These are phyloP conservation scores for Wallacemonas rigidus DNA, from an alignment of 208 protist species.

Conservation along the genomic window DNA sequence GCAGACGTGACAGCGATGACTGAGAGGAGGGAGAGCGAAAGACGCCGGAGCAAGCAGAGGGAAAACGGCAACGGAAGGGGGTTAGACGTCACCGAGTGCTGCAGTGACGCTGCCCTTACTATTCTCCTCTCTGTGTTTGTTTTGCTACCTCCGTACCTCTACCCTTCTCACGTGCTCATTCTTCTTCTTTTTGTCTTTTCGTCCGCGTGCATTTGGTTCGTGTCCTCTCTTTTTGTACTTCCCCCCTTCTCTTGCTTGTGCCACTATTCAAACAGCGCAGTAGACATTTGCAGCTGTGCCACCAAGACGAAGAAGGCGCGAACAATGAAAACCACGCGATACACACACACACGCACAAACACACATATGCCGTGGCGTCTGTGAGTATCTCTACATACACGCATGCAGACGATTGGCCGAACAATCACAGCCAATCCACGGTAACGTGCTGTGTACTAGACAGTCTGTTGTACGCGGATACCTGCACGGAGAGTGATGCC, in stretches of 20 bases:
- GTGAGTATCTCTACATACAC: too few species aligned
- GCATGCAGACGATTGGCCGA: too few species aligned
- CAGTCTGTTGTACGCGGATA: too few species aligned
- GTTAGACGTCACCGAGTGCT: too few species aligned
- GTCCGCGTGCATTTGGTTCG: background rate
- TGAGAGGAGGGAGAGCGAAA: too few species aligned
- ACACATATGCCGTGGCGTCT: background rate
- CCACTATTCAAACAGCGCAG: background rate
- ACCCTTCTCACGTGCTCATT: too few species aligned
- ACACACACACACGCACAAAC: background rate
- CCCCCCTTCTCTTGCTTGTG: conserved; percentile 15
- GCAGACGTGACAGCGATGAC: too few species aligned
- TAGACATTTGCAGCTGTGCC: background rate
- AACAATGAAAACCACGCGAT: background rate
- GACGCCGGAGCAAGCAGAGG: too few species aligned
- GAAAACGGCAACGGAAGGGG: too few species aligned
- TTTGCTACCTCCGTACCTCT: background rate
- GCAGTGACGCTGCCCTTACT: background rate
- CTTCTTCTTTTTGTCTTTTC: conserved; percentile 1
- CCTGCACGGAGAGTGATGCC: too few species aligned
- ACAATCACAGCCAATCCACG: too few species aligned
- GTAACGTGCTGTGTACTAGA: too few species aligned
- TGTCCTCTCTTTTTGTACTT: conserved; percentile 14
- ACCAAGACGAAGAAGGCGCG: background rate
- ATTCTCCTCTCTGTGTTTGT: conserved; percentile 4